A percentile compares a stretch with the other conserved stretches of the same genome.
phyloP scores from a whole-genome alignment of 495 filamentous ascomycete genomes.

The Hypoxylon perforatum region DNA sequence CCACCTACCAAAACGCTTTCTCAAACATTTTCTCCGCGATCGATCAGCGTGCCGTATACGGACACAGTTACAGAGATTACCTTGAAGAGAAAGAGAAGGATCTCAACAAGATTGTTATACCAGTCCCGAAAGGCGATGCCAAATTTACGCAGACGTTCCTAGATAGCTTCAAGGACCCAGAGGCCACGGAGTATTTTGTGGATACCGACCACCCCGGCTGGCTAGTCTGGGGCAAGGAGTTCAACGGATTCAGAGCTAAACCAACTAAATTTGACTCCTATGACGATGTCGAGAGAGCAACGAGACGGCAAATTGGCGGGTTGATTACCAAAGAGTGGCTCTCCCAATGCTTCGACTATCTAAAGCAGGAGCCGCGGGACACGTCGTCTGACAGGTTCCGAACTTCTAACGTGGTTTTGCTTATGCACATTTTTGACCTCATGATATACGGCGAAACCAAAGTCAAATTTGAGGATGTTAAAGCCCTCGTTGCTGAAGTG shows the following conservation, averaged over 20 bases:
- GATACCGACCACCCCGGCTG: slow-evolving; percentile 94
- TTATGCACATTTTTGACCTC: slow-evolving; percentile 89
- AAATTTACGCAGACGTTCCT: slow-evolving; percentile 83
- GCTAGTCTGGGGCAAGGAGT: slow-evolving; percentile 92
- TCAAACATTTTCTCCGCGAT: slow-evolving; percentile 83
- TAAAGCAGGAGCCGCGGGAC: slow-evolving; percentile 97
- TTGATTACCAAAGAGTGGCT: slow-evolving; percentile 88
- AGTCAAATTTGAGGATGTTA: slow-evolving; percentile 87
- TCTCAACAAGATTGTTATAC: slow-evolving; percentile 77
- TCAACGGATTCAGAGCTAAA: slow-evolving; percentile 79
- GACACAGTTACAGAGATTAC: slow-evolving; percentile 86
- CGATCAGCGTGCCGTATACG: slow-evolving; percentile 85
- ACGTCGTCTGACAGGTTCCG: slow-evolving; percentile 84
- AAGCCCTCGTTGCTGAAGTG: slow-evolving; percentile 76
- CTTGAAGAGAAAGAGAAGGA: slow-evolving; percentile 79
- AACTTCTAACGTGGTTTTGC: slow-evolving; percentile 83
- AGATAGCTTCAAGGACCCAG: slow-evolving; percentile 78
- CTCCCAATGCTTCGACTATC: slow-evolving; percentile 83
- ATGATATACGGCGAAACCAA: slow-evolving; percentile 78
- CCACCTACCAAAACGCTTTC: slow-evolving; percentile 82
- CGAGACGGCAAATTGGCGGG: slow-evolving; percentile 82
- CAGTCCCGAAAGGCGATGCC: slow-evolving; percentile 76
- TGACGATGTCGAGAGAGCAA: slow-evolving; percentile 81
- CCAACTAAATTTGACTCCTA: slow-evolving; percentile 77
- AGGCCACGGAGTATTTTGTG: slow-evolving; percentile 83